Conservation (phyloP, 805 yeast genomes). For the Wickerhamomyces xylosicus region DNA sequence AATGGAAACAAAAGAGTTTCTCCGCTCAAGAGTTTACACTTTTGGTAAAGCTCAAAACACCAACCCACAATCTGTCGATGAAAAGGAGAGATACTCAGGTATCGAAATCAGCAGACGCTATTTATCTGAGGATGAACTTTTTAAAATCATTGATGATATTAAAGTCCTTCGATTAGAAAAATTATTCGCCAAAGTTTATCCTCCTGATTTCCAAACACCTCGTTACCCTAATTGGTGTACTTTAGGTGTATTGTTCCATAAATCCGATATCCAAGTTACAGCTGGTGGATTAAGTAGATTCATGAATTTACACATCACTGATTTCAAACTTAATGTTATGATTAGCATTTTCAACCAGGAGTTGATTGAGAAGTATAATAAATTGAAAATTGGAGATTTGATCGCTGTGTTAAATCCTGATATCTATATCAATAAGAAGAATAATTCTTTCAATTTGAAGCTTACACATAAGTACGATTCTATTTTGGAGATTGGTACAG, state of each 20-base stretch:
- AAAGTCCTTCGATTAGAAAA: constrained; percentile 49
- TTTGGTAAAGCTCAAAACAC: constrained; percentile 22
- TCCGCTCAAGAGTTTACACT: constrained; percentile 28
- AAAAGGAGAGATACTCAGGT: constrained; percentile 37
- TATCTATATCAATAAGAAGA: constrained; percentile 27
- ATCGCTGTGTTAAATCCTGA: constrained; percentile 69
- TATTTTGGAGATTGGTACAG: constrained; percentile 64
- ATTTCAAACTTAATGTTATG: constrained; percentile 50
- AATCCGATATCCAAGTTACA: constrained; percentile 24
- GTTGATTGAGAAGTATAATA: constrained; percentile 65
- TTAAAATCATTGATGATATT: constrained; percentile 31
- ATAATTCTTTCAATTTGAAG: constrained; percentile 36
- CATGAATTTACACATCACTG: constrained; percentile 54
- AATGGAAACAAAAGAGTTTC: constrained; percentile 14
- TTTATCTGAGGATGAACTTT: constrained; percentile 26
- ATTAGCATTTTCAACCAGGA: constrained; percentile 49
- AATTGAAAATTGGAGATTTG: constrained; percentile 63
- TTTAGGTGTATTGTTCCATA: constrained; percentile 55
- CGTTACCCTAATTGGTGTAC: constrained; percentile 68
- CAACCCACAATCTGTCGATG: constrained; percentile 25
- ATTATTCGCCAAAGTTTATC: constrained; percentile 50
- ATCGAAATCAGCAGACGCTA: constrained; percentile 35
- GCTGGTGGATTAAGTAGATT: constrained; percentile 31
- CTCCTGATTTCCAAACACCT: constrained; percentile 67
- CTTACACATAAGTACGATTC: constrained; percentile 39